Percentiles rank a stretch among this genome's conserved stretches.
phyloP scores from a whole-genome alignment of 345 rosid species.

The Brassica juncea region DNA sequence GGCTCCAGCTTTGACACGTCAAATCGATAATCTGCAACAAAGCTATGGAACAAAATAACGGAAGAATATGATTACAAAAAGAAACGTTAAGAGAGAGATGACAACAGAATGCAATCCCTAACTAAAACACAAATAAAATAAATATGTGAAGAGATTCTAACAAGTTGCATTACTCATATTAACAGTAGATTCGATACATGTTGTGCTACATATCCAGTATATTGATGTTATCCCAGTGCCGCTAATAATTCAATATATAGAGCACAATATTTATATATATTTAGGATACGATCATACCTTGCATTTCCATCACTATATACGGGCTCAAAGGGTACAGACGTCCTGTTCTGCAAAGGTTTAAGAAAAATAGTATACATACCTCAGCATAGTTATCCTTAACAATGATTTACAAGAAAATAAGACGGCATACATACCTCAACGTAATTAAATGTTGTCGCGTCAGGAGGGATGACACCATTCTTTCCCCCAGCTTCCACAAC shows the following conservation, averaged over 20 bases:
- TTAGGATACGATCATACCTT: conserved; percentile 50
- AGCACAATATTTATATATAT: background rate
- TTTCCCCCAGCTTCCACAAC: conserved; percentile 98
- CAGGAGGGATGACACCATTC: conserved; percentile 95
- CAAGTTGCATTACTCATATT: conserved; percentile 10
- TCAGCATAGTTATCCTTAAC: background rate
- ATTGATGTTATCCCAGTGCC: background rate
- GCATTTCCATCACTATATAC: conserved; percentile 89
- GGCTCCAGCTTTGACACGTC: conserved; percentile 93
- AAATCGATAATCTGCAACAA: conserved; percentile 78
- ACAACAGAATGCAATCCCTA: background rate
- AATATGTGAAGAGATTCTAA: background rate
- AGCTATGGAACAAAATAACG: conserved; percentile 50
- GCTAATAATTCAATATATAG: background rate
- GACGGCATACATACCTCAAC: conserved; percentile 60
- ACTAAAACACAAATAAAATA: background rate
- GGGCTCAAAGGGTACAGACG: conserved; percentile 80
- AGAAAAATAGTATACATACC: background rate
- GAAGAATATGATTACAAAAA: conserved; percentile 5
- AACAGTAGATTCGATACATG: background rate
- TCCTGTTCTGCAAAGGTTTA: conserved; percentile 64
- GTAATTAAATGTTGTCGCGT: conserved; percentile 82
- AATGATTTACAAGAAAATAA: conserved; percentile 3
- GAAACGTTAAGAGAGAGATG: conserved; percentile 15
- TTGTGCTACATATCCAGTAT: background rate